Evolutionary conservation across 805 yeast species (phyloP), one percentile per base, ranked within the genome.

Genomic region (Metschnikowia matae): DNA sequence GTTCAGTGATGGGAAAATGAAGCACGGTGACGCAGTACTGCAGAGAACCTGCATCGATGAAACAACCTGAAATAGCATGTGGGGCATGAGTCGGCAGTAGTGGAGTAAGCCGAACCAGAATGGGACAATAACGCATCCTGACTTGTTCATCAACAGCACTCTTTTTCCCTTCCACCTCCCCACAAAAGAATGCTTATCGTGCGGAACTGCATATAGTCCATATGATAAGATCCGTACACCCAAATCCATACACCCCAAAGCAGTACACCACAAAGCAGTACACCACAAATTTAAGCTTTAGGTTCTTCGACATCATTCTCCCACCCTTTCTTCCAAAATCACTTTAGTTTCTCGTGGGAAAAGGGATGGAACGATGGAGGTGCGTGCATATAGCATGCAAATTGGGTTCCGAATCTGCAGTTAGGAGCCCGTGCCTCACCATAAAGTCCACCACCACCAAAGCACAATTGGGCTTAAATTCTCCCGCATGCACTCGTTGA

Each of bases 391-490:
- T 77, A 58, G 83, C 84, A n/a, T 78, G 45, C 56, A 79, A 89
- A 51, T 84, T 76, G 0, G 82, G 80, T 59, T 90, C 96, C 45
- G 69, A 74, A 44, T 82, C 87, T 0, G 85, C 74, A 0, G 85
- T 80, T 10, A 92, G 64, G 33, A 75, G 63, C 1, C 97, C 96
- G 60, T 86, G 91, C 58, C 99, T 81, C n/a, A 91, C 78, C 49
- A 94, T 71, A 61, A 94, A 94, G 59, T 92, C 97, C 14, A 90
- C 74, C 31, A 87, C 73, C 2, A 91, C 85, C 32, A 82, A 68
- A 0, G 85, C 96, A 69, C 96, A 87, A 61, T 92, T 94, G 26
- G 96, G 96, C 66, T 92, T 94, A 72, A 94, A 94, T 59, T 85
- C 82, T 1, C 82, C 82, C 0, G 67, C 65, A 11, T 61, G 61